These are phyloP conservation scores for Leptomonas seymouri DNA, from an alignment of 208 protist species.

Conservation along the genomic window DNA sequence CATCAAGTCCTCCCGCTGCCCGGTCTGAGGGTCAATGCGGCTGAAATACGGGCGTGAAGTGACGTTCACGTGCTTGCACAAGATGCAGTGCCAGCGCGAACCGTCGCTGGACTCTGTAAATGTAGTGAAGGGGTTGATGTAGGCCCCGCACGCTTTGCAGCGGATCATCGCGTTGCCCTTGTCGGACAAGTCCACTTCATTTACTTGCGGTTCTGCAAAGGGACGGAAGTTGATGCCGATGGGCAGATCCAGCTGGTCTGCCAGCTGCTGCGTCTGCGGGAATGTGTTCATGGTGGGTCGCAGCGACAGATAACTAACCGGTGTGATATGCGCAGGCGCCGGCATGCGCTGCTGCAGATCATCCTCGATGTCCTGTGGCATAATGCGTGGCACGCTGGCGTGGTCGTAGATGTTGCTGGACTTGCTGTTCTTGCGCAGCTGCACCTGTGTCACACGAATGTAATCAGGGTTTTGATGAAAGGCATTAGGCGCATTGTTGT, in stretches of 20 bases:
- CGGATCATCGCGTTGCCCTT: slow-evolving; percentile 77
- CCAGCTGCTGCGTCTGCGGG: slow-evolving; percentile 57
- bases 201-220: slow-evolving; percentile 62
- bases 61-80: slow-evolving; percentile 95
- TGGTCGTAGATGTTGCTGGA: slow-evolving; percentile 46
- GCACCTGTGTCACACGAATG: slow-evolving; percentile 28
- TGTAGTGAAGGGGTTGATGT: slow-evolving; percentile 98
- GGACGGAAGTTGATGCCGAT: slow-evolving; percentile 79
- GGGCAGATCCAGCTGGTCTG: slow-evolving; percentile 66
- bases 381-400: slow-evolving; percentile 72
- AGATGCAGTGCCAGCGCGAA: slow-evolving; percentile 94
- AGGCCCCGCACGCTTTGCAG: slow-evolving; percentile 91
- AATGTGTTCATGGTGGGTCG: slow-evolving; percentile 69
- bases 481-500: slow-evolving; percentile 14
- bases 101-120: slow-evolving; percentile 90
- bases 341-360: slow-evolving; percentile 45
- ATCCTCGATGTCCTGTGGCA: slow-evolving; percentile 59
- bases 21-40: slow-evolving; percentile 82
- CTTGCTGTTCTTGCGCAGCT: slow-evolving; percentile 28
- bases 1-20: slow-evolving; percentile 78
- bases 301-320: slow-evolving; percentile 50
- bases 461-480: slow-evolving; percentile 21
- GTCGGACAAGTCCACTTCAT: slow-evolving; percentile 71
- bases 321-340: slow-evolving; percentile 50
- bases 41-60: slow-evolving; percentile 64